Evolutionary conservation across 1,284 basidiomycete genomes (phyloP).

Genomic region (Sphagnurus paluster): DNA sequence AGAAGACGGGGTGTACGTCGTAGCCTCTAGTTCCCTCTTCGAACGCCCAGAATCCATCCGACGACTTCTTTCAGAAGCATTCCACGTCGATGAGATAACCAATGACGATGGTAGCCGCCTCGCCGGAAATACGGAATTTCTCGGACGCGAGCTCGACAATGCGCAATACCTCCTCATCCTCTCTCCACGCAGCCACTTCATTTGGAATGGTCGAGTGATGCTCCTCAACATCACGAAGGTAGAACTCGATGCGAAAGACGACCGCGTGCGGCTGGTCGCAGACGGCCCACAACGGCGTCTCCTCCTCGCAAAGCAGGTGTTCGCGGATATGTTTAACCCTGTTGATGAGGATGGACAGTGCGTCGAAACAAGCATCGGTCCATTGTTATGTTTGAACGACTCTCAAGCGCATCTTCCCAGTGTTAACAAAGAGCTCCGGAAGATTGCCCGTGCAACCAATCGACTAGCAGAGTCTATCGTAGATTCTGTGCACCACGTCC

Average conservation of each 20-base stretch:
- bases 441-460: slow-evolving; percentile 88
- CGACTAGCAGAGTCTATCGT: slow-evolving; percentile 93
- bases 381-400: slow-evolving; percentile 71
- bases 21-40: slow-evolving; percentile 84
- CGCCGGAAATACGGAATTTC: slow-evolving; percentile 49
- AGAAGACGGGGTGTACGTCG: slow-evolving; percentile 91
- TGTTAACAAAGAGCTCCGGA: slow-evolving; percentile 89
- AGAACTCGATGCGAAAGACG: slow-evolving; percentile 81
- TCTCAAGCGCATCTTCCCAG: slow-evolving; percentile 90
- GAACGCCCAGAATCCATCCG: slow-evolving; percentile 83
- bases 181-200: slow-evolving; percentile 84
- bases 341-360: slow-evolving; percentile 62
- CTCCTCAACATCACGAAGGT: slow-evolving; percentile 68
- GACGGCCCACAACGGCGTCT: slow-evolving; percentile 85
- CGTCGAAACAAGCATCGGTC: slow-evolving; percentile 40
- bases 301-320: slow-evolving; percentile 76
- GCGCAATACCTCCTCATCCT: slow-evolving; percentile 81
- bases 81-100: slow-evolving; percentile 67
- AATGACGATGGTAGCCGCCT: slow-evolving; percentile 55
- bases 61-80: slow-evolving; percentile 84
- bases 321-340: slow-evolving; percentile 65
- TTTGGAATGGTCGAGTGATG: slow-evolving; percentile 94
- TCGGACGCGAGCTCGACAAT: slow-evolving; percentile 51
- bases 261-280: slow-evolving; percentile 82
- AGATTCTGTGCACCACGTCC: slow-evolving; percentile 84